These are phyloP conservation scores for Hirschfeldia incana DNA, from an alignment of 345 rosid genomes.

Conservation along the genomic window DNA sequence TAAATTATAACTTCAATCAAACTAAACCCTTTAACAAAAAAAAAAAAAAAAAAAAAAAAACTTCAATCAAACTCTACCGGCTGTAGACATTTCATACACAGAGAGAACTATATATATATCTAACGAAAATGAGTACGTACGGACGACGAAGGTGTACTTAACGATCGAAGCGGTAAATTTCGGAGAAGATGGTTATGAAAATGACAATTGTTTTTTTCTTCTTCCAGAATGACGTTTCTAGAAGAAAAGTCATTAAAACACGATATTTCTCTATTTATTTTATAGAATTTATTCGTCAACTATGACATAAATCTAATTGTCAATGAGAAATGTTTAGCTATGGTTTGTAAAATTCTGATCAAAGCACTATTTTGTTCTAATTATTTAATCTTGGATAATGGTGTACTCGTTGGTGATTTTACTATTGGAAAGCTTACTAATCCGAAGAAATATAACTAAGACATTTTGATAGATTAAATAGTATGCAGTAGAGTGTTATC, in stretches of 20 bases:
- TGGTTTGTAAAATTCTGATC: neutral
- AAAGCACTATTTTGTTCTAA: neutral
- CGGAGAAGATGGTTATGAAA: conserved; percentile 18
- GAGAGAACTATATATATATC: no score
- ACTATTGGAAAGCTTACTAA: neutral
- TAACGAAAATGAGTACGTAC: no score
- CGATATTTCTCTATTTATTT: neutral
- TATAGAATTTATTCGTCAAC: neutral
- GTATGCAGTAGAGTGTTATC: neutral
- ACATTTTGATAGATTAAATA: neutral
- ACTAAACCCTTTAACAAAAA: no score
- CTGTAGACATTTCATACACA: no score
- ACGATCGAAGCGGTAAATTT: conserved; percentile 1
- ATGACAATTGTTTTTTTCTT: neutral
- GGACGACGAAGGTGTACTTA: no score
- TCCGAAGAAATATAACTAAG: neutral
- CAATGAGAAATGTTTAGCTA: neutral
- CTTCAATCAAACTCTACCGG: no score
- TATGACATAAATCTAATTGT: neutral
- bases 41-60: no score
- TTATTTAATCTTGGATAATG: neutral
- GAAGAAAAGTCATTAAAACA: conserved; percentile 21
- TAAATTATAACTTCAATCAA: no score
- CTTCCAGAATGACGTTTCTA: conserved; percentile 9
- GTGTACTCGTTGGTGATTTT: neutral